Evolutionary conservation across 768 basidiomycete species (phyloP), one percentile per base, ranked within the genome.

Genomic region (Lactarius tabidus): DNA sequence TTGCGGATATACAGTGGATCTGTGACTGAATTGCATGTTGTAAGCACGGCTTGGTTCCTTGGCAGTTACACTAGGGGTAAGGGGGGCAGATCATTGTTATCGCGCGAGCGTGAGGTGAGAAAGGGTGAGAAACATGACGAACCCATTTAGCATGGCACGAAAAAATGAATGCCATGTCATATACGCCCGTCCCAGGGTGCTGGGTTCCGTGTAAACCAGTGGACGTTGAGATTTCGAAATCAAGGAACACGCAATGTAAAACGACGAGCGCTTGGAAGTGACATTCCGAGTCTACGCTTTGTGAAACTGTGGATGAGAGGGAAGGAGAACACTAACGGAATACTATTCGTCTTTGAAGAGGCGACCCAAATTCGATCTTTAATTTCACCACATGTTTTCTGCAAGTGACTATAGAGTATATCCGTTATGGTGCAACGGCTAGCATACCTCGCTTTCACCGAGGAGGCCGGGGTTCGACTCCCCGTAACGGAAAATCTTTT

Each of bases 401-500:
- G 29, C 8, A 33, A 20, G 31, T 6, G 17, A 5, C 2, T 2
- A 0, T 38, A 38, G 5, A 33, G n/a, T 45, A 51, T 26, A n/a
- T 66, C 60, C 65, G 65, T 62, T 62, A 62, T 66, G 65, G 65
- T 66, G 65, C 51, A 66, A 66, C 65, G 60, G 65, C 31, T 66
- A 66, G 60, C 65, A 66, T 66, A 66, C 65, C 65, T 66, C 65
- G 65, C 65, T 66, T 66, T 66, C 65, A 66, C 65, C 65, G 65
- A 66, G 65, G 65, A 66, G 65, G 38, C 39, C 60, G 65, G 65
- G 65, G 65, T 66, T 66, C 65, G 65, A 66, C 39, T 66, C 65
- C 65, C 65, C 65, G 65, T 62, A 62, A 62, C 65, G 65, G 60
- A 66, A 62, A 17, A 1, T 26, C 39, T 57, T 65, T 45, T 57